phyloP scores from a whole-genome alignment of 305 asterid species.

The Fraxinus sp. region DNA sequence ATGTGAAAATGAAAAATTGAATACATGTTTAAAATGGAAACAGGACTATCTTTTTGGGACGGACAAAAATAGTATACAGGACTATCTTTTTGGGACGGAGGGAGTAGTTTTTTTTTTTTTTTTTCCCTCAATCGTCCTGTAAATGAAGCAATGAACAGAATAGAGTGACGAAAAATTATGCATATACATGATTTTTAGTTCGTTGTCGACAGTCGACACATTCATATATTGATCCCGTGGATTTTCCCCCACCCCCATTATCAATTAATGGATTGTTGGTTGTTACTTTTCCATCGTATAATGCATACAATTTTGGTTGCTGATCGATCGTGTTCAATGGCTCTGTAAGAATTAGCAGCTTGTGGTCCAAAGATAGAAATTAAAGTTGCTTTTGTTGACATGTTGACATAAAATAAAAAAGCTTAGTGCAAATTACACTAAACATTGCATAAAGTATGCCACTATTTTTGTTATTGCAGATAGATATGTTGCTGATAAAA shows the following conservation, averaged over 20 bases:
- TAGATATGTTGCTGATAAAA: constrained; percentile 25
- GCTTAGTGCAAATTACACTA: constrained; percentile 20
- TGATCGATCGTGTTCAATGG: background rate
- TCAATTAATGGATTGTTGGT: too few species aligned
- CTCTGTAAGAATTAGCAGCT: background rate
- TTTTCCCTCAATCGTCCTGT: too few species aligned
- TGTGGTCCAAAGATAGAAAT: constrained; percentile 21
- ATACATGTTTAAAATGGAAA: too few species aligned
- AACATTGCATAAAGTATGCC: constrained; percentile 19
- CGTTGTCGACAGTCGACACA: background rate
- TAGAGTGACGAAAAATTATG: background rate
- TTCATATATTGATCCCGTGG: background rate
- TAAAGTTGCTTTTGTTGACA: constrained; percentile 15
- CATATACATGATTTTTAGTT: background rate
- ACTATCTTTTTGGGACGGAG: too few species aligned
- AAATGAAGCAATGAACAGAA: background rate
- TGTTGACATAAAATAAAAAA: background rate
- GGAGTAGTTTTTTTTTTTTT: too few species aligned
- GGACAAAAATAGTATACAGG: too few species aligned
- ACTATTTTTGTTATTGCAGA: constrained; percentile 12
- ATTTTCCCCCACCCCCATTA: background rate
- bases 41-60: too few species aligned
- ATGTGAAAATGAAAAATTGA: too few species aligned
- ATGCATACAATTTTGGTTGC: background rate
- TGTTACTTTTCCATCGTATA: too few species aligned